Evolutionary conservation across 306 rosid species (phyloP), one percentile per base, ranked within the genome.

Genomic region (peach (Prunus persica)): DNA sequence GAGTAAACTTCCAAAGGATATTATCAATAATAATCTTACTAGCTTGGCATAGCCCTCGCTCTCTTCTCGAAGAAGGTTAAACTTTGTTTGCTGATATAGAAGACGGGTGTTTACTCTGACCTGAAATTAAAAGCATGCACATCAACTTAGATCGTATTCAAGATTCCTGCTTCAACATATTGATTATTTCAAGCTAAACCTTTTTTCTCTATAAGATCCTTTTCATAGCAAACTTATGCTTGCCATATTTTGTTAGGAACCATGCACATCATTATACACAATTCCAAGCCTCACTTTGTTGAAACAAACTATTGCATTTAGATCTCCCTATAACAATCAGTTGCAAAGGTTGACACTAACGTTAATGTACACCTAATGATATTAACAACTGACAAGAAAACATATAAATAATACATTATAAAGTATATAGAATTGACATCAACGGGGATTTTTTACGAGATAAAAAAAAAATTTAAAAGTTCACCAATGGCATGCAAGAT

Each of bases 11-110:
- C 69, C 38, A 45, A 64, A 63, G 74, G 19, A 25, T 12, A 34
- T 38, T 20, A 24, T 77, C 45, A 76, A 46, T 20, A 60, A 47
- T 28, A 60, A 79, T 28, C 83, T 75, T 90, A 95, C 98, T 97
- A 95, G 88, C 80, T 95, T 95, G 69, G 98, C 98, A 83, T 95
- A 95, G 85, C 98, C 98, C 89, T 95, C 98, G n/a, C 97, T 95
- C 84, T 95, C 98, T 88, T 95, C 98, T 71, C 98, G 90, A 46
- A 95, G 97, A 83, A 95, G 98, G 73, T 95, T 95, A 83, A 95
- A 95, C 82, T 95, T 95, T 47, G 98, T 95, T 87, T 95, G 98
- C 84, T 95, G 98, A 83, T 95, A 95, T 47, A 95, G 96, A 82
- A 95, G 97, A 55, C 97, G 93, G 28, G 98, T 95, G 81, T 95